A percentile compares a stretch with the other conserved stretches of the same genome.
These are phyloP conservation scores for Cordia subcordata DNA, from an alignment of 257 asterid species.

Conservation along the genomic window DNA sequence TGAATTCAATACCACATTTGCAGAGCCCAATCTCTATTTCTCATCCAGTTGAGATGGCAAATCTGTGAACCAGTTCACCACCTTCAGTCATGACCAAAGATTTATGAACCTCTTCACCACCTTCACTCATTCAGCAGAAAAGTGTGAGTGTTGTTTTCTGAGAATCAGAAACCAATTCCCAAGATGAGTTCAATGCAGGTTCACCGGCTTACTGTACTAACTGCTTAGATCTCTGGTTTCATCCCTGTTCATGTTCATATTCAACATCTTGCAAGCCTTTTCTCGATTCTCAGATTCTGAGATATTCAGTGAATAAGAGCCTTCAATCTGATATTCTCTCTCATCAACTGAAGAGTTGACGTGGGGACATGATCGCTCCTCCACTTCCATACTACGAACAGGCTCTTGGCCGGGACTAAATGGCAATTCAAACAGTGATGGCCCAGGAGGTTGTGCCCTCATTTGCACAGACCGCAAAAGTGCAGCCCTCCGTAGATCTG, in stretches of 20 bases:
- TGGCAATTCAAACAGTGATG: slow-evolving; percentile 41
- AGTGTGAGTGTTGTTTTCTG: too few relatives aligned
- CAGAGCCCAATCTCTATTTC: too few relatives aligned
- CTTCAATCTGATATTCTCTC: slow-evolving; percentile 44
- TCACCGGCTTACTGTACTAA: slow-evolving; percentile 6
- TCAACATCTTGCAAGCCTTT: slow-evolving; percentile 33
- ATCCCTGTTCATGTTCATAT: slow-evolving; percentile 28
- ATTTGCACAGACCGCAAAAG: slow-evolving; percentile 88
- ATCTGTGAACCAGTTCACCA: too few relatives aligned
- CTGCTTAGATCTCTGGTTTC: background rate
- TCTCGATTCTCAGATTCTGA: slow-evolving; percentile 38
- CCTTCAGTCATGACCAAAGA: too few relatives aligned
- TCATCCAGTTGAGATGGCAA: too few relatives aligned
- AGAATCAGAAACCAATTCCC: too few relatives aligned
- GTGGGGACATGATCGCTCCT: slow-evolving; percentile 53
- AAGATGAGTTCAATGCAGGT: background rate
- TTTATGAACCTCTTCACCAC: too few relatives aligned
- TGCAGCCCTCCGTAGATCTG: slow-evolving; percentile 86
- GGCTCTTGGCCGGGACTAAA: slow-evolving; percentile 49
- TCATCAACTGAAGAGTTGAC: slow-evolving; percentile 53
- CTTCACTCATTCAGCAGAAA: too few relatives aligned
- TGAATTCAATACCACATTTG: too few relatives aligned
- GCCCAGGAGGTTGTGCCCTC: slow-evolving; percentile 68
- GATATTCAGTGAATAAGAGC: slow-evolving; percentile 28
- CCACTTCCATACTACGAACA: slow-evolving; percentile 47